phyloP scores from a whole-genome alignment of 352 stramenopile species.

The Phytophthora sp. region DNA sequence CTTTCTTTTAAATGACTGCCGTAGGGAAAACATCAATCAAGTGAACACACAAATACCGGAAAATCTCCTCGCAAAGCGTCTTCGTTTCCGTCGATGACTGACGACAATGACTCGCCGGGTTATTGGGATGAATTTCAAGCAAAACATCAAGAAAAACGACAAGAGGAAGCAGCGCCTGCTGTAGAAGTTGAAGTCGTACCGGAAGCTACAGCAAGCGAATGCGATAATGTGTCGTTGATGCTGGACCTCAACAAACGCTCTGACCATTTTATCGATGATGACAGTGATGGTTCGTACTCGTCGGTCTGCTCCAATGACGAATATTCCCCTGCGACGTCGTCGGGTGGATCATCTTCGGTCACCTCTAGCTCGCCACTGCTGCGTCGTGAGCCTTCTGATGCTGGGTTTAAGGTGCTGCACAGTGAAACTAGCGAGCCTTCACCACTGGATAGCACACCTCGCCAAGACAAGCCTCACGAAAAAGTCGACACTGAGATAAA shows the following conservation, averaged over 20 bases:
- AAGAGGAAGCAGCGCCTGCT: background rate
- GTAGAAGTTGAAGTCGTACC: background rate
- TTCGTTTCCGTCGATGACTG: conserved; percentile 36
- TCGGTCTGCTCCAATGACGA: conserved; percentile 27
- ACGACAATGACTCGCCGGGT: background rate
- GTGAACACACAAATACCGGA: background rate
- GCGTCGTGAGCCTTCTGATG: conserved; percentile 5
- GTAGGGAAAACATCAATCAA: conserved; percentile 14
- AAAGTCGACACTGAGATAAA: background rate
- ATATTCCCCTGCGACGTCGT: conserved; percentile 26
- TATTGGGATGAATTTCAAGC: conserved; percentile 19
- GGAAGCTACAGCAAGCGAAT: background rate
- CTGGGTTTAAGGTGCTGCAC: conserved; percentile 22
- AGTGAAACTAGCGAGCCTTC: conserved; percentile 20
- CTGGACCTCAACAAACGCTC: conserved; percentile 22
- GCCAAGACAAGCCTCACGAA: conserved; percentile 13
- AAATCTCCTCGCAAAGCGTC: conserved; percentile 36
- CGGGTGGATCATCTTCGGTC: conserved; percentile 24
- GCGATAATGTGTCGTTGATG: conserved; percentile 20
- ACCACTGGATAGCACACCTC: conserved; percentile 16
- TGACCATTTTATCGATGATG: conserved; percentile 31
- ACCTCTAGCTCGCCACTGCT: conserved; percentile 32
- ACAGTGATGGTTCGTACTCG: conserved; percentile 38
- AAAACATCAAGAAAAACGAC: conserved; percentile 12
- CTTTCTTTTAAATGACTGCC: no score